Percentiles rank a stretch among this genome's conserved stretches.
phyloP scores from a whole-genome alignment of 495 filamentous ascomycete species.

The Neurospora sublineolata region DNA sequence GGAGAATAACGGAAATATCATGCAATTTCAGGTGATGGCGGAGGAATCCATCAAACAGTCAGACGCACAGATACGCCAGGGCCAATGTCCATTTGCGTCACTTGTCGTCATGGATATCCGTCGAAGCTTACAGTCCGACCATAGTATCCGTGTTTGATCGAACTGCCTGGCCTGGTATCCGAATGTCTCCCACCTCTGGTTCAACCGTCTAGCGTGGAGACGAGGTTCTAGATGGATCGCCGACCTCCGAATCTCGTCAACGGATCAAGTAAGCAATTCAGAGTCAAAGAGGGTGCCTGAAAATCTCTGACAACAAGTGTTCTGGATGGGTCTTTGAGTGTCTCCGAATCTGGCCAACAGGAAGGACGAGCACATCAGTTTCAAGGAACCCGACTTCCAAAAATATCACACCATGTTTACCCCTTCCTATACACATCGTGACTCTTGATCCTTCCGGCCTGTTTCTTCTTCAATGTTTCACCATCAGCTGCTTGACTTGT shows the following conservation, averaged over 20 bases:
- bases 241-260: neutral
- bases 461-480: neutral
- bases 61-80: neutral
- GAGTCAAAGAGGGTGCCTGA: neutral
- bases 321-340: neutral
- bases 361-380: neutral
- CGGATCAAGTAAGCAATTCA: neutral
- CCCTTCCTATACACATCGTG: neutral
- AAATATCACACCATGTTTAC: neutral
- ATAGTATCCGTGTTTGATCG: neutral
- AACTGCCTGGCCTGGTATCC: neutral
- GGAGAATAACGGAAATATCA: neutral
- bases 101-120: conserved; percentile 6
- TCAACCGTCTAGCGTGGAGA: neutral
- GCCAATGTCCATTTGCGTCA: conserved; percentile 3
- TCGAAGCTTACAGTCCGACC: neutral
- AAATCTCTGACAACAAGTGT: neutral
- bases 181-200: neutral
- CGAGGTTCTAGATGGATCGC: neutral
- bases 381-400: neutral
- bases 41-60: neutral
- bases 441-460: neutral
- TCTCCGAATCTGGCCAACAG: neutral
- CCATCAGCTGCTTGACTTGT: neutral
- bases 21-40: neutral